A percentile compares a stretch with the other conserved stretches of the same genome.
phyloP scores from a whole-genome alignment of 768 basidiomycete genomes.

The Guyanaporus albipodus region DNA sequence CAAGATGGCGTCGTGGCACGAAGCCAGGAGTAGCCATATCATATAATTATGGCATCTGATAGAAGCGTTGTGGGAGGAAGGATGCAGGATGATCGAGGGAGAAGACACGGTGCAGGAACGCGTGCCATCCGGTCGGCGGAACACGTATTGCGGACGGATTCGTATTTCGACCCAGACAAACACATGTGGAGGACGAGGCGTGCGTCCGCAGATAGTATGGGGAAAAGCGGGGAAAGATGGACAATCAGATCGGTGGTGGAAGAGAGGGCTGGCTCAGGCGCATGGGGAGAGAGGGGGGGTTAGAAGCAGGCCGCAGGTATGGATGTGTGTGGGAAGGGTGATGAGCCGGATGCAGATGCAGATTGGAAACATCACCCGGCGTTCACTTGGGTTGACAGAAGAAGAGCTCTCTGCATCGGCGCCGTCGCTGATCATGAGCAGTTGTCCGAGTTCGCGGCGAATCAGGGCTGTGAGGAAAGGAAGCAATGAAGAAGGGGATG shows the following conservation, averaged over 20 bases:
- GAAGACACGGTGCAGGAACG: constrained; percentile 6
- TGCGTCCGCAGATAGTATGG: constrained; percentile 11
- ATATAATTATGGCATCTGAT: constrained; percentile 18
- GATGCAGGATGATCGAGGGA: constrained; percentile 13
- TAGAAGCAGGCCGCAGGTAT: no score
- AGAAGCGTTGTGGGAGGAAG: constrained; percentile 25
- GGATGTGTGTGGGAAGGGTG: no score
- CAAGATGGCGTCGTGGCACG: constrained; percentile 5
- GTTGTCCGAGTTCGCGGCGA: neutral
- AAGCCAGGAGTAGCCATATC: constrained; percentile 15
- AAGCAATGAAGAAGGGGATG: neutral
- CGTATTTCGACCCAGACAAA: neutral
- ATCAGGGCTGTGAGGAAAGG: neutral
- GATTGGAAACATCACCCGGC: no score
- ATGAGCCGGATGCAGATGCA: no score
- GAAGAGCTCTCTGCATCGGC: neutral
- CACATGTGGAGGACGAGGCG: neutral
- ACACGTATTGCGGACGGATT: neutral
- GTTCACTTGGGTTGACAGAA: neutral
- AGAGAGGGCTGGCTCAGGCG: constrained; percentile 2
- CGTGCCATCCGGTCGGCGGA: constrained; percentile 8
- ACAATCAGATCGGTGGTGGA: constrained; percentile 9
- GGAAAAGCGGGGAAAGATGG: constrained; percentile 19
- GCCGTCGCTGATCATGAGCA: neutral
- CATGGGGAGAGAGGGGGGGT: no score